These are phyloP conservation scores for Collybia sordida DNA, from an alignment of 768 basidiomycete genomes.

Conservation along the genomic window DNA sequence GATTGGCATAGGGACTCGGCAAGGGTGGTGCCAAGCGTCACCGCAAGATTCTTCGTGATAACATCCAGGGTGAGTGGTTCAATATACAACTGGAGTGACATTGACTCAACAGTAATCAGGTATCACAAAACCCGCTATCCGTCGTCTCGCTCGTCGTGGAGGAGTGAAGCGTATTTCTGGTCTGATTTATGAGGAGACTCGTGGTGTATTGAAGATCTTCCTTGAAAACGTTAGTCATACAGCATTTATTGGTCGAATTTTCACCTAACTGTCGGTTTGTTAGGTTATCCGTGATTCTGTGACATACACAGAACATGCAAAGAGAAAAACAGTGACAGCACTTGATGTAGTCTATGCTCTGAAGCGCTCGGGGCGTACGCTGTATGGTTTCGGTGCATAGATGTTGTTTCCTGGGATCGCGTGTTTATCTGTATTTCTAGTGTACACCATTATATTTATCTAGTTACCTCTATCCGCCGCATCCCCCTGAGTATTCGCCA, in stretches of 20 bases:
- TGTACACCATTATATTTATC: constrained; percentile 22
- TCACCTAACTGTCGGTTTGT: neutral
- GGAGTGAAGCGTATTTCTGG: constrained; percentile 81
- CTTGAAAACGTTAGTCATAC: constrained; percentile 44
- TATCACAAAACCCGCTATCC: constrained; percentile 65
- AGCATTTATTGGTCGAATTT: constrained; percentile 4
- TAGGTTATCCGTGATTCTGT: constrained; percentile 94
- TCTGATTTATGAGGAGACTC: constrained; percentile 81
- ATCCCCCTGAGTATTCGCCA: constrained; percentile 1
- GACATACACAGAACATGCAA: constrained; percentile 97
- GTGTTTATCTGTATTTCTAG: constrained; percentile 16
- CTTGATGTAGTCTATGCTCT: constrained; percentile 91
- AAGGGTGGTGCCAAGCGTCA: constrained; percentile 81
- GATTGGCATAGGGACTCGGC: constrained; percentile 58
- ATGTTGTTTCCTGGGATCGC: constrained; percentile 11
- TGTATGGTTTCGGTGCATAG: constrained; percentile 93
- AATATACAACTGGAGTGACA: constrained; percentile 6
- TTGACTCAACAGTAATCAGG: too few relatives aligned
- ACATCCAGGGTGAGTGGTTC: constrained; percentile 63
- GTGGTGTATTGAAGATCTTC: constrained; percentile 77
- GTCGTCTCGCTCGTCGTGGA: constrained; percentile 82
- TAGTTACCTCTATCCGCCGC: neutral
- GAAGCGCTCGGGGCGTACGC: constrained; percentile 83
- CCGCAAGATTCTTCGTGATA: constrained; percentile 80
- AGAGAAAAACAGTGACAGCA: constrained; percentile 92